Percentiles rank a stretch among this genome's conserved stretches.
Evolutionary conservation across 2,329 filamentous ascomycete genomes (phyloP).

Genomic region (Ceratocystis huliohia): DNA sequence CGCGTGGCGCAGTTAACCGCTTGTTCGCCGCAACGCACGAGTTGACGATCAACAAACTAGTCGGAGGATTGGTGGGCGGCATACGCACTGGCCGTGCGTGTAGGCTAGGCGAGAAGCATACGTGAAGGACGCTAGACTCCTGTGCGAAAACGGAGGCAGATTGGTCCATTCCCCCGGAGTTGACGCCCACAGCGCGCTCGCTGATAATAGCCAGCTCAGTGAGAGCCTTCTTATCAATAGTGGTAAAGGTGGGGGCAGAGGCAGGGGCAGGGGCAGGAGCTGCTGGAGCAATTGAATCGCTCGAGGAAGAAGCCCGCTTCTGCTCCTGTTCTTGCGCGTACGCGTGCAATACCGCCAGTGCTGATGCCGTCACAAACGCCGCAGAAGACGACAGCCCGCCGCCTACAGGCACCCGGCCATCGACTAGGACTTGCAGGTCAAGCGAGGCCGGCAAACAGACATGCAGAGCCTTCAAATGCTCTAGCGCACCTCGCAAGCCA

Average conservation of each 20-base stretch:
- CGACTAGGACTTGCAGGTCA: slow-evolving; percentile 77
- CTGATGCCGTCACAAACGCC: slow-evolving; percentile 82
- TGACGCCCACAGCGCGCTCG: slow-evolving; percentile 87
- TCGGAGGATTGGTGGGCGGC: slow-evolving; percentile 65
- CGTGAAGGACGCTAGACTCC: slow-evolving; percentile 74
- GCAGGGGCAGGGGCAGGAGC: too few species aligned
- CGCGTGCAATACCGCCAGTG: slow-evolving; percentile 74
- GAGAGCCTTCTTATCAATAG: slow-evolving; percentile 78
- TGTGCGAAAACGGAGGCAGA: slow-evolving; percentile 88
- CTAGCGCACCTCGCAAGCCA: slow-evolving; percentile 68
- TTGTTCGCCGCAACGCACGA: slow-evolving; percentile 92
- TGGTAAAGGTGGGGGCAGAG: slow-evolving; percentile 39
- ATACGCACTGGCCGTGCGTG: slow-evolving; percentile 67
- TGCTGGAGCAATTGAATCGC: too few species aligned
- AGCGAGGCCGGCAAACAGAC: slow-evolving; percentile 47
- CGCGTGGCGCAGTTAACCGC: slow-evolving; percentile 79
- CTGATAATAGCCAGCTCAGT: slow-evolving; percentile 90
- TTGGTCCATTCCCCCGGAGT: slow-evolving; percentile 97
- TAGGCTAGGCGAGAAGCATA: slow-evolving; percentile 74
- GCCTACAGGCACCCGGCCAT: slow-evolving; percentile 83
- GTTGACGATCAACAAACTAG: slow-evolving; percentile 88
- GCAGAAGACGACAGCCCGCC: slow-evolving; percentile 89
- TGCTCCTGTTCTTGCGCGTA: slow-evolving; percentile 48
- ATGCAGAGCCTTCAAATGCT: slow-evolving; percentile 48
- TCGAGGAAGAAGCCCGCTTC: too few species aligned